These are phyloP conservation scores for Nidularia sp. DNA, from an alignment of 768 basidiomycete species.

Conservation along the genomic window DNA sequence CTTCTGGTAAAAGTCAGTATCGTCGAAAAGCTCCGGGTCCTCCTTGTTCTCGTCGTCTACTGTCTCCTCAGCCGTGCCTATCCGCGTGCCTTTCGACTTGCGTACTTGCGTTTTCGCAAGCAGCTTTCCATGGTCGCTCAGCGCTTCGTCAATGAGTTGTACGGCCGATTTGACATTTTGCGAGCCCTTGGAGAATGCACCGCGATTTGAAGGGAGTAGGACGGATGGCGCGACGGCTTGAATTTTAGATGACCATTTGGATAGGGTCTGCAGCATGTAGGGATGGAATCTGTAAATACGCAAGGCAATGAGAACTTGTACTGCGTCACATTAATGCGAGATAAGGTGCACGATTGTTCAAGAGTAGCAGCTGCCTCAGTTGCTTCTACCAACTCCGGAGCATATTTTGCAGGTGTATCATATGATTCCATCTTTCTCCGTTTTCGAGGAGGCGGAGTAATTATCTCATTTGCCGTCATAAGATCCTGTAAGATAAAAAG, in stretches of 20 bases:
- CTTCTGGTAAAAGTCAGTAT: conserved; percentile 92
- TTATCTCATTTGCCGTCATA: conserved; percentile 41
- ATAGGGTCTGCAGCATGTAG: conserved; percentile 69
- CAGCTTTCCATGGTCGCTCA: conserved; percentile 53
- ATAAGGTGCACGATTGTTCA: conserved; percentile 46
- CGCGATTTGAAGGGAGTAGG: conserved; percentile 66
- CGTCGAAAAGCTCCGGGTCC: conserved; percentile 67
- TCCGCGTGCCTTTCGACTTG: conserved; percentile 42
- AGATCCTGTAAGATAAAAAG: conserved; percentile 28
- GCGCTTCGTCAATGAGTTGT: conserved; percentile 73
- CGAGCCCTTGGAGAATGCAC: conserved; percentile 58
- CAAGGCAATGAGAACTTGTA: background rate
- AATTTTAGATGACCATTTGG: conserved; percentile 96
- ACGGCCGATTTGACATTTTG: conserved; percentile 61
- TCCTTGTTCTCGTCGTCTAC: conserved; percentile 26
- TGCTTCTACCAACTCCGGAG: conserved; percentile 36
- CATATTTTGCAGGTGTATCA: conserved; percentile 23
- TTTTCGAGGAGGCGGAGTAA: conserved; percentile 52
- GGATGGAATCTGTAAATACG: conserved; percentile 48
- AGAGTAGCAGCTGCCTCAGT: conserved; percentile 36
- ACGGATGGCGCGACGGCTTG: conserved; percentile 85
- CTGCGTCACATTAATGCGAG: background rate
- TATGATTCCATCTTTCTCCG: conserved; percentile 39
- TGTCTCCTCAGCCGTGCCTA: conserved; percentile 29
- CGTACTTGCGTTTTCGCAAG: conserved; percentile 60